A percentile compares a stretch with the other conserved stretches of the same genome.
These are phyloP conservation scores for Pichia cephalocereana DNA, from an alignment of 805 yeast genomes.

Conservation along the genomic window DNA sequence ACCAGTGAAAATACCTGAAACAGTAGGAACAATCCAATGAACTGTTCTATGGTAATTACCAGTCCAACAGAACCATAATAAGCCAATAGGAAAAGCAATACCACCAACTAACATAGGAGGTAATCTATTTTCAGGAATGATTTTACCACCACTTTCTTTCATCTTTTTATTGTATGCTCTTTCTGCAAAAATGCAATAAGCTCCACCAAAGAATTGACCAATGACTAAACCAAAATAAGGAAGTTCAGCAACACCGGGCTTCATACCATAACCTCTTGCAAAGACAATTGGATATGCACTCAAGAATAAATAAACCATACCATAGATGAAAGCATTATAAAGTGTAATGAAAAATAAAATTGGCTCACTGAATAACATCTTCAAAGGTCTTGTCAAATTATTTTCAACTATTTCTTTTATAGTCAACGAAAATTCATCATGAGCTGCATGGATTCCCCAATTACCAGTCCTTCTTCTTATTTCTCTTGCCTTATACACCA, in stretches of 20 bases:
- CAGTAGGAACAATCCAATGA: constrained; percentile 78
- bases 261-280: constrained; percentile 49
- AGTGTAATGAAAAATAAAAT: constrained; percentile 58
- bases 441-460: constrained; percentile 78
- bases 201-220: constrained; percentile 57
- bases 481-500: constrained; percentile 51
- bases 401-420: constrained; percentile 49
- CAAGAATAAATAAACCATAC: constrained; percentile 63
- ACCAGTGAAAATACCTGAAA: constrained; percentile 56
- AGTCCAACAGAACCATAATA: constrained; percentile 84
- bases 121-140: constrained; percentile 74
- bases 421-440: constrained; percentile 51
- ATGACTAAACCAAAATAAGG: constrained; percentile 73
- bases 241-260: constrained; percentile 57
- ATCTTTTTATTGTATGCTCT: constrained; percentile 39
- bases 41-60: constrained; percentile 62
- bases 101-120: constrained; percentile 70
- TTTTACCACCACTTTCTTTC: constrained; percentile 44
- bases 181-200: constrained; percentile 45
- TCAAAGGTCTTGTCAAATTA: constrained; percentile 58
- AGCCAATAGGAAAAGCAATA: constrained; percentile 63
- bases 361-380: constrained; percentile 63
- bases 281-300: constrained; percentile 74
- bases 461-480: constrained; percentile 64
- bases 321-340: constrained; percentile 73